Percentiles rank a stretch among this genome's conserved stretches.
These are phyloP conservation scores for Starmerella powellii DNA, from an alignment of 805 yeast genomes.

Conservation along the genomic window DNA sequence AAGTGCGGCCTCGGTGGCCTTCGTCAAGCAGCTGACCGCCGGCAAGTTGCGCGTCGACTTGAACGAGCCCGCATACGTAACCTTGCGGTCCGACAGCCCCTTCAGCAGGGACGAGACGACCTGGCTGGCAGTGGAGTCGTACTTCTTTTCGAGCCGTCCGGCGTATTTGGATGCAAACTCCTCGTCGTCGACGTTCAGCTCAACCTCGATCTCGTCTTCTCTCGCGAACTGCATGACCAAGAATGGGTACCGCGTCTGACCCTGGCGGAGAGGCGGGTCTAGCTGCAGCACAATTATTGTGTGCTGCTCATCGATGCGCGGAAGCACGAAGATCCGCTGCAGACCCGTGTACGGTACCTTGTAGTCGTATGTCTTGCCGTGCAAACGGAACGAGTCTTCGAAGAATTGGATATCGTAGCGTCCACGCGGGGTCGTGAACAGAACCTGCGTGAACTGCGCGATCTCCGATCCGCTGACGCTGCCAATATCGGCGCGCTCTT, in stretches of 20 bases:
- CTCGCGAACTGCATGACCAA: constrained; percentile 77
- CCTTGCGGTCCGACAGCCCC: constrained; percentile 79
- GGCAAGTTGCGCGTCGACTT: constrained; percentile 65
- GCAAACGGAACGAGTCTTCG: constrained; percentile 68
- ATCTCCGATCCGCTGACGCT: constrained; percentile 90
- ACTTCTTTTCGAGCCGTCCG: constrained; percentile 48
- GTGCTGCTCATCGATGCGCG: constrained; percentile 87
- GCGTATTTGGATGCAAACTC: constrained; percentile 68
- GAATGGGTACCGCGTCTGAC: constrained; percentile 93
- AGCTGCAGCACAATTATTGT: constrained; percentile 79
- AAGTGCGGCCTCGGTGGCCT: constrained; percentile 88
- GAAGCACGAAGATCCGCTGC: constrained; percentile 80
- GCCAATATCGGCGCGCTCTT: constrained; percentile 88
- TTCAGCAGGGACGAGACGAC: constrained; percentile 80
- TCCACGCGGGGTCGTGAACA: constrained; percentile 95
- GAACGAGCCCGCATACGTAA: constrained; percentile 75
- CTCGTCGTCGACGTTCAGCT: constrained; percentile 69
- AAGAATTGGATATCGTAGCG: constrained; percentile 95
- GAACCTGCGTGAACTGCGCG: constrained; percentile 79
- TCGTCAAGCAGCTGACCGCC: constrained; percentile 81
- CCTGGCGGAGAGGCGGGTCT: constrained; percentile 96
- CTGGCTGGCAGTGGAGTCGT: constrained; percentile 73
- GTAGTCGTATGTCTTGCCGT: constrained; percentile 97
- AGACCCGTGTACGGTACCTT: constrained; percentile 82
- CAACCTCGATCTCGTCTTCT: constrained; percentile 86